Percentiles rank a stretch among this genome's conserved stretches.
Evolutionary conservation across 2,329 filamentous ascomycete genomes (phyloP).

Genomic region (Pseudogymnoascus sp.): DNA sequence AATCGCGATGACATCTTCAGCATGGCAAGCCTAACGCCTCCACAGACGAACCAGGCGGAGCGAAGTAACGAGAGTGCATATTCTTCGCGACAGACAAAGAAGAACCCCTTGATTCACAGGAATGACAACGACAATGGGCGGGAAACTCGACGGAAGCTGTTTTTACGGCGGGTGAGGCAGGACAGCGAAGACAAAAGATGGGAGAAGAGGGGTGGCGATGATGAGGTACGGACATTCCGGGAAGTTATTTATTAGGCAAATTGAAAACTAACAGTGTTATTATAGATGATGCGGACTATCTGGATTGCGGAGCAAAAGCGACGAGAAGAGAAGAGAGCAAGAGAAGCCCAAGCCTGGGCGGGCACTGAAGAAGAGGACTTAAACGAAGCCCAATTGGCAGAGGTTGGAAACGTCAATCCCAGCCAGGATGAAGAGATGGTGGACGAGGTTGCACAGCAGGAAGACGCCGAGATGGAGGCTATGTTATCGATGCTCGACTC

Average conservation of each 20-base stretch:
- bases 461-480: slow-evolving; percentile 52
- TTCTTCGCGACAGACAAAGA: slow-evolving; percentile 33
- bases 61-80: background rate
- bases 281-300: slow-evolving; percentile 32
- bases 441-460: slow-evolving; percentile 43
- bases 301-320: slow-evolving; percentile 33
- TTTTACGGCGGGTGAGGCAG: slow-evolving; percentile 60
- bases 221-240: slow-evolving; percentile 37
- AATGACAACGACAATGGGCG: slow-evolving; percentile 49
- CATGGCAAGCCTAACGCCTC: background rate
- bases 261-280: background rate
- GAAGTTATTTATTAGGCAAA: background rate
- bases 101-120: slow-evolving; percentile 55
- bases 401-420: slow-evolving; percentile 6
- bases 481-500: slow-evolving; percentile 42
- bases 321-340: slow-evolving; percentile 26
- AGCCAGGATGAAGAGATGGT: slow-evolving; percentile 36
- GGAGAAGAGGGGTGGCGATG: slow-evolving; percentile 55
- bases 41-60: background rate
- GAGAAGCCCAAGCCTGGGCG: slow-evolving; percentile 23
- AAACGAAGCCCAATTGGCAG: slow-evolving; percentile 13
- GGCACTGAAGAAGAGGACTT: slow-evolving; percentile 22
- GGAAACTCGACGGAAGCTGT: slow-evolving; percentile 58
- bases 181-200: slow-evolving; percentile 53
- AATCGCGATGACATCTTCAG: slow-evolving; percentile 19